Evolutionary conservation across 345 rosid genomes (phyloP).

Genomic region (Eucalyptus pumila): DNA sequence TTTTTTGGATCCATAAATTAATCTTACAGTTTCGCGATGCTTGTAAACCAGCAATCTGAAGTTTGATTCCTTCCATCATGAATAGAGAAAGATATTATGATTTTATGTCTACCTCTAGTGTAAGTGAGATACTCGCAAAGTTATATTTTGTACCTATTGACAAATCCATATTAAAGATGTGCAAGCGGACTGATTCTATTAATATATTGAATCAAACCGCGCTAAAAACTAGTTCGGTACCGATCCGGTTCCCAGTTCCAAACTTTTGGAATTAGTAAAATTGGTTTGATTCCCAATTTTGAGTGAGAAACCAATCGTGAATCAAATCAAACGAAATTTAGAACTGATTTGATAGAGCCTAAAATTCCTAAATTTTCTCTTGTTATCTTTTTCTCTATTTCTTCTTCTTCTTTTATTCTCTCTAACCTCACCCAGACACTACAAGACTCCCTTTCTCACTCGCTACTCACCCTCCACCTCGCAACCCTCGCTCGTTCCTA

Average conservation of each 20-base stretch:
- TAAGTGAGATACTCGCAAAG: not conserved
- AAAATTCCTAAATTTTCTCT: not conserved
- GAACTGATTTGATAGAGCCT: accelerated
- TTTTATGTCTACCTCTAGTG: not conserved
- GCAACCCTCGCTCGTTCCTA: not conserved
- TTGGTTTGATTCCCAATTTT: not conserved
- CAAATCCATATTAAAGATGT: not conserved
- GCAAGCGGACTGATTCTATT: not conserved
- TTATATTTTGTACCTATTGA: not conserved
- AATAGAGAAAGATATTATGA: not conserved
- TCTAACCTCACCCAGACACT: not conserved
- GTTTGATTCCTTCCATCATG: not conserved
- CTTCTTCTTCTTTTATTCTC: no score
- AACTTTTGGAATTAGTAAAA: no score
- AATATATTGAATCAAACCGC: accelerated
- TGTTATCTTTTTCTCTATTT: not conserved
- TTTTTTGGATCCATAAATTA: not conserved
- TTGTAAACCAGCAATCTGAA: not conserved
- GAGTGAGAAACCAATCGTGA: not conserved
- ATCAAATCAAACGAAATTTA: not conserved
- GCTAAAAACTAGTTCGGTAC: not conserved
- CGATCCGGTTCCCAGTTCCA: accelerated
- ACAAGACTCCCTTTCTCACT: not conserved
- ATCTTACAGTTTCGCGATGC: not conserved
- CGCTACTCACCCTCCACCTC: not conserved